phyloP scores from a whole-genome alignment of 208 protist species.

The Naegleria fowleri region DNA sequence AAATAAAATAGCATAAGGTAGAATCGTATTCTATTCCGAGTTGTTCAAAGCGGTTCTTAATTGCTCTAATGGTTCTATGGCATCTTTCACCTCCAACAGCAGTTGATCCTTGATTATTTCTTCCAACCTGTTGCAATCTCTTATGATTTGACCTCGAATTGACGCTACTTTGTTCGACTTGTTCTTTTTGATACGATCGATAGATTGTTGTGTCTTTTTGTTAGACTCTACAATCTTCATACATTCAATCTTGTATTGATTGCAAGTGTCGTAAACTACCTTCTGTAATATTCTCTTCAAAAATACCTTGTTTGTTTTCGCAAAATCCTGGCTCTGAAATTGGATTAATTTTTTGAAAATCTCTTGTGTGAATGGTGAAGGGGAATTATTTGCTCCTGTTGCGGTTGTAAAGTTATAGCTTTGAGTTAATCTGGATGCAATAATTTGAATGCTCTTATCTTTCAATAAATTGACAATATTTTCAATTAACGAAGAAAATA shows the following conservation, averaged over 20 bases:
- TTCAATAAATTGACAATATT: neutral
- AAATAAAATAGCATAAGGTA: too few species aligned
- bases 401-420: neutral
- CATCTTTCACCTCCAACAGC: too few species aligned
- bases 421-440: neutral
- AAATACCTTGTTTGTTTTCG: neutral
- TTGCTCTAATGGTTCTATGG: too few species aligned
- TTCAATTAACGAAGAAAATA: neutral
- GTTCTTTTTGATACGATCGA: neutral
- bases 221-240: neutral
- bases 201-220: neutral
- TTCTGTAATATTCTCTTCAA: neutral
- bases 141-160: neutral
- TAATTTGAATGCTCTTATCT: neutral
- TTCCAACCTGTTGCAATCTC: neutral
- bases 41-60: too few species aligned
- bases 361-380: neutral
- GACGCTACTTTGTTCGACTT: neutral
- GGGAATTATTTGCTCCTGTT: neutral
- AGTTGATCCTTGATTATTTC: neutral
- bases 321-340: neutral
- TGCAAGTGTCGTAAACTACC: neutral
- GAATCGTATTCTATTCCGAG: too few species aligned
- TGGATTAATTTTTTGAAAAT: neutral
- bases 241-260: neutral